Percentiles rank a stretch among this genome's conserved stretches.
Evolutionary conservation across 441 rosid species (phyloP).

Genomic region (Aleurites moluccanus): DNA sequence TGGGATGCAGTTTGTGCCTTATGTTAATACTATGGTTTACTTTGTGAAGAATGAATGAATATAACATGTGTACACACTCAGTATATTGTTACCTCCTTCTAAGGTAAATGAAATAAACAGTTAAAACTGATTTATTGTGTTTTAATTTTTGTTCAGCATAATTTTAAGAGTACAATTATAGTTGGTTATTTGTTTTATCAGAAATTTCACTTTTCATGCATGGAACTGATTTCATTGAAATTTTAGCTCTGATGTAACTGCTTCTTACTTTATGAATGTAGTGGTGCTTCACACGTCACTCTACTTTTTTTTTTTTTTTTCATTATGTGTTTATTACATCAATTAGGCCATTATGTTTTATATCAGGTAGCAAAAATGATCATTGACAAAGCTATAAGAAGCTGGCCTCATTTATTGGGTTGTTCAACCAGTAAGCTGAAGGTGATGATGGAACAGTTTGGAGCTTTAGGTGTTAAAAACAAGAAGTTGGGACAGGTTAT

Average conservation of each 20-base stretch:
- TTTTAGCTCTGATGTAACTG: slow-evolving; percentile 10
- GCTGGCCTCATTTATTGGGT: slow-evolving; percentile 83
- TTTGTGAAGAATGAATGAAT: not conserved
- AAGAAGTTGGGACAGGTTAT: slow-evolving; percentile 68
- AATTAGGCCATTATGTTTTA: slow-evolving; percentile 2
- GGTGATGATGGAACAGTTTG: slow-evolving; percentile 59
- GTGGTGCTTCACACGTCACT: too few species aligned
- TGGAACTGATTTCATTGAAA: not conserved
- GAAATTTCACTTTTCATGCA: not conserved
- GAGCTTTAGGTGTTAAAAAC: slow-evolving; percentile 50
- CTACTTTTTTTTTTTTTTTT: too few species aligned
- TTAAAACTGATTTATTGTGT: not conserved
- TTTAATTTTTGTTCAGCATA: not conserved
- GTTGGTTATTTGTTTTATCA: not conserved
- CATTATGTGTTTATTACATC: not conserved
- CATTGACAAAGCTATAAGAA: slow-evolving; percentile 58
- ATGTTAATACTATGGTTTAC: not conserved
- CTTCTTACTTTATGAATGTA: not conserved
- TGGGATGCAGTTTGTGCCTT: too few species aligned
- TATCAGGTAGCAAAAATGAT: slow-evolving; percentile 59
- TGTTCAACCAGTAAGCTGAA: slow-evolving; percentile 66
- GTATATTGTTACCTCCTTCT: not conserved
- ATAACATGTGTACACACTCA: not conserved
- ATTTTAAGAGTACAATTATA: not conserved
- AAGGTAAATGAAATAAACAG: slow-evolving; percentile 1